Base-by-base conservation (phyloP, 768 basidiomycete genomes). In the Pulveroboletus sp. region DNA sequence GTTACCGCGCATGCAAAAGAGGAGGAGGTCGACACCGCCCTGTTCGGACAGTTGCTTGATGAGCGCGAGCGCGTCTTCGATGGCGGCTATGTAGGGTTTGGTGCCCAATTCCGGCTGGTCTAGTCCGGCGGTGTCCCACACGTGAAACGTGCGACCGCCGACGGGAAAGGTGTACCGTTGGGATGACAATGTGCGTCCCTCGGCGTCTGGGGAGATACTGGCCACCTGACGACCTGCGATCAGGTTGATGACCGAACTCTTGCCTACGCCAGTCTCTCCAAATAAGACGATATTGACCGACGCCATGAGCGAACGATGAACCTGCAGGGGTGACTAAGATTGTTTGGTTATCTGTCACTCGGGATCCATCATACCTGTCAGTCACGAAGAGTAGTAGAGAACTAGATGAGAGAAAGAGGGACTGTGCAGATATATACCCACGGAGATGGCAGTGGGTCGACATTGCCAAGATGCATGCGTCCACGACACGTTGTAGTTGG, bases 1-100 rank as follows among this genome's bases (percentile, higher is more conserved):
- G 14, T 71, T 69, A 1, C 66, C 71, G 13, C 71, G 68, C 37
- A 76, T 70, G 32, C 69, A 68, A 51, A 67, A 75, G 12, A 76
- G 41, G 4, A 76, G 69, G 4, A 76, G 65, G 56, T 59, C 70
- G 45, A 76, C 61, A 0, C 76, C 75, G 0, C 62, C 69, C 20
- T 55, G 44, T 22, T 39, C 51, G 16, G 58, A 59, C 29, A 76
- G 55, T 12, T 53, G 52, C 24, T 59, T 57, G 40, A 77, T 62
- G 11, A 77, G 69, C 10, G 46, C 23, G 17, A 69, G 60, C 4
- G 69, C 61, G 19, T 69, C 62, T 17, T 60, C 60, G 34, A 70
- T 60, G 17, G 65, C 64, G 6, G 56, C 61, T 13, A 67, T 52
- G 35, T 58, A 62, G 20, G 57, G 45, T 16, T 53, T 36, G 45